Percentiles rank a stretch among this genome's conserved stretches.
These are phyloP conservation scores for Wickerhamiella hasegawae DNA, from an alignment of 805 yeast species.

Conservation along the genomic window DNA sequence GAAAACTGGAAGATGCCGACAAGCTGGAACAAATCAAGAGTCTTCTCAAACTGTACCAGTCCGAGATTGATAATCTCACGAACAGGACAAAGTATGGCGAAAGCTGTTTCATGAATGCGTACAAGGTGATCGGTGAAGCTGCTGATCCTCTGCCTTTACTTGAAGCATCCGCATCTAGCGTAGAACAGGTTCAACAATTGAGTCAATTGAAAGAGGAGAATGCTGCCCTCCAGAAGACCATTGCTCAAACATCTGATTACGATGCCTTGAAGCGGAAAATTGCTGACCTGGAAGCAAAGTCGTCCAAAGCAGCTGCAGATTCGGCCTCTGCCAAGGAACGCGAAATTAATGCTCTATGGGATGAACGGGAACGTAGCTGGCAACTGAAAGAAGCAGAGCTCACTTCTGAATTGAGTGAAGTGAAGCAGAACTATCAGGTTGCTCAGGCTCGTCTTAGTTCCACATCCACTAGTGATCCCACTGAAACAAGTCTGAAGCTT, in stretches of 20 bases:
- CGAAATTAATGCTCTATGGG: conserved; percentile 48
- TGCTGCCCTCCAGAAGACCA: conserved; percentile 29
- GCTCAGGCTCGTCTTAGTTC: conserved; percentile 36
- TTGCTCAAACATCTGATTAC: conserved; percentile 59
- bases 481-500: conserved; percentile 7
- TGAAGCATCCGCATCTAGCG: conserved; percentile 32
- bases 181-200: conserved; percentile 36
- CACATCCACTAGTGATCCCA: conserved; percentile 9
- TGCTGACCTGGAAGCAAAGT: conserved; percentile 40
- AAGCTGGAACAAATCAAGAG: conserved; percentile 50
- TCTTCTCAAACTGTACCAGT: conserved; percentile 65
- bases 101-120: conserved; percentile 52
- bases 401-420: conserved; percentile 42
- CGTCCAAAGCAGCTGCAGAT: conserved; percentile 37
- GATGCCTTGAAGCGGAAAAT: conserved; percentile 54
- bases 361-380: conserved; percentile 66
- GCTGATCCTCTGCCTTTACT: conserved; percentile 84
- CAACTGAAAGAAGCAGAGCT: conserved; percentile 34
- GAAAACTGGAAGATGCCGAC: conserved; percentile 48
- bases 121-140: conserved; percentile 66
- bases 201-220: conserved; percentile 29
- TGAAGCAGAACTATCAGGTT: conserved; percentile 49
- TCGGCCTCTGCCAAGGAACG: conserved; percentile 56
- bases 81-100: conserved; percentile 64
- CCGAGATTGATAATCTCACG: conserved; percentile 72